Percentiles rank a stretch among this genome's conserved stretches.
These are phyloP conservation scores for Wallacemonas sp. DNA, from an alignment of 208 protist genomes.

Conservation along the genomic window DNA sequence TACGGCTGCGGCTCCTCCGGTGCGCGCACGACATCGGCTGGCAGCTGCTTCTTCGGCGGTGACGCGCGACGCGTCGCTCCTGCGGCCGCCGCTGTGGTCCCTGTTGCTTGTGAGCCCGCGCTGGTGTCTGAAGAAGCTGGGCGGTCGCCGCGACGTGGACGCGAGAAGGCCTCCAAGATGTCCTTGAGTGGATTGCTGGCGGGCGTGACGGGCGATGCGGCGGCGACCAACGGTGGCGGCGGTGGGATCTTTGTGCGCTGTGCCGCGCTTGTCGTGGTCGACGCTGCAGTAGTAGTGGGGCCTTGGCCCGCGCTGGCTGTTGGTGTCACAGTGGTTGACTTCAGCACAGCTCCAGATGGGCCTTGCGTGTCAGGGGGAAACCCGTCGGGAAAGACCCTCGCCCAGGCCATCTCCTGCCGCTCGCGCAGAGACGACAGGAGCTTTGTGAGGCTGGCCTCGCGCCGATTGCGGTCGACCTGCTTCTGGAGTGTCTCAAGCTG, in stretches of 20 bases:
- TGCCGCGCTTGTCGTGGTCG: too few species aligned
- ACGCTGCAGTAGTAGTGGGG: too few species aligned
- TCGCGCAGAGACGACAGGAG: conserved; percentile 26
- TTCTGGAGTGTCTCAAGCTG: conserved; percentile 29
- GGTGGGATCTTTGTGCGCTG: not conserved
- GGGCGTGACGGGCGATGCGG: too few species aligned
- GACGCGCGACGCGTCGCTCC: too few species aligned
- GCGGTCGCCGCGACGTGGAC: too few species aligned
- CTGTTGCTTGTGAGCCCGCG: too few species aligned
- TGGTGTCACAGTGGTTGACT: not conserved
- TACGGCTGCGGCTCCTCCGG: conserved; percentile 53
- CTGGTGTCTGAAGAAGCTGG: too few species aligned
- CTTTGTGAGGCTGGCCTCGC: conserved; percentile 40
- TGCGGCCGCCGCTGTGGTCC: too few species aligned
- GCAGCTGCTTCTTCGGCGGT: conserved; percentile 14
- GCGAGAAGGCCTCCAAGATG: conserved; percentile 57
- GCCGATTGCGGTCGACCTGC: conserved; percentile 28
- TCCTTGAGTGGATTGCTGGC: conserved; percentile 29
- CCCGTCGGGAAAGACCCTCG: conserved; percentile 24
- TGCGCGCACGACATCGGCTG: conserved; percentile 36
- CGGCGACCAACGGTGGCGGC: conserved; percentile 8
- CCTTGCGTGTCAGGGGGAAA: not conserved
- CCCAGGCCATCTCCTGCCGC: conserved; percentile 25
- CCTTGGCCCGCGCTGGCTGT: not conserved
- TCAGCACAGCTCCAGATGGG: too few species aligned